Conservation (phyloP, 2,329 filamentous ascomycete species). For the Calonectria crousiana region DNA sequence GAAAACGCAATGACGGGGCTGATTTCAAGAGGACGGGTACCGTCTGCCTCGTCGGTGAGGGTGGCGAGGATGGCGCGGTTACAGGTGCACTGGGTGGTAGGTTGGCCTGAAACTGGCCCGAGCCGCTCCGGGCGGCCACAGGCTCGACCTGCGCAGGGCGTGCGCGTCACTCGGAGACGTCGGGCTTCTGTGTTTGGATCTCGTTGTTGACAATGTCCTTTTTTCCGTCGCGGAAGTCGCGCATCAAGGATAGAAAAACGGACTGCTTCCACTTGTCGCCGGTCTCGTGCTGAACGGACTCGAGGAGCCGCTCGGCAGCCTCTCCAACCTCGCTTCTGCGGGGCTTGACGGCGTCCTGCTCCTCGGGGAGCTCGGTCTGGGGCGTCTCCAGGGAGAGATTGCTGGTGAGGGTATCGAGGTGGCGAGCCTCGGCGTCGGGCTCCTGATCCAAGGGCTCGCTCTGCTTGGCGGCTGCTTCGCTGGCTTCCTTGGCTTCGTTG, state of each 20-base stretch:
- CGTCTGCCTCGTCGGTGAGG: neutral
- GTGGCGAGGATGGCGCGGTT: neutral
- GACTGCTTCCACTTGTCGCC: constrained; percentile 63
- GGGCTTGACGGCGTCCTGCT: constrained; percentile 33
- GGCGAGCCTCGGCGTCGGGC: constrained; percentile 5
- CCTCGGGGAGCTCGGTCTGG: constrained; percentile 29
- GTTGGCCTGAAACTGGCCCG: neutral
- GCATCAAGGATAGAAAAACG: constrained; percentile 58
- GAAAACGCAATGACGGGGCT: neutral
- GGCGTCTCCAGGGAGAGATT: constrained; percentile 37
- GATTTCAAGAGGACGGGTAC: neutral
- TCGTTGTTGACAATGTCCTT: constrained; percentile 59
- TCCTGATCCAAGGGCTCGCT: neutral
- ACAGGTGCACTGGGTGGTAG: neutral
- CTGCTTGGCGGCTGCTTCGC: constrained; percentile 29
- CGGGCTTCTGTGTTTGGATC: constrained; percentile 47
- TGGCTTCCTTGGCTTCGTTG: constrained; percentile 45
- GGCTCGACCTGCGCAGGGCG: neutral
- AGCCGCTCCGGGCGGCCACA: neutral
- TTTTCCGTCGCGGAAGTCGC: constrained; percentile 58
- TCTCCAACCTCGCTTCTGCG: constrained; percentile 55
- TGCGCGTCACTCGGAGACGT: constrained; percentile 34
- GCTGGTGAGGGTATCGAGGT: constrained; percentile 24
- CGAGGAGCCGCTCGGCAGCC: constrained; percentile 56
- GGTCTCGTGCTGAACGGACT: constrained; percentile 57